Evolutionary conservation across 768 basidiomycete species (phyloP), one percentile per base, ranked within the genome.

Genomic region (Tubosaeta sp.): DNA sequence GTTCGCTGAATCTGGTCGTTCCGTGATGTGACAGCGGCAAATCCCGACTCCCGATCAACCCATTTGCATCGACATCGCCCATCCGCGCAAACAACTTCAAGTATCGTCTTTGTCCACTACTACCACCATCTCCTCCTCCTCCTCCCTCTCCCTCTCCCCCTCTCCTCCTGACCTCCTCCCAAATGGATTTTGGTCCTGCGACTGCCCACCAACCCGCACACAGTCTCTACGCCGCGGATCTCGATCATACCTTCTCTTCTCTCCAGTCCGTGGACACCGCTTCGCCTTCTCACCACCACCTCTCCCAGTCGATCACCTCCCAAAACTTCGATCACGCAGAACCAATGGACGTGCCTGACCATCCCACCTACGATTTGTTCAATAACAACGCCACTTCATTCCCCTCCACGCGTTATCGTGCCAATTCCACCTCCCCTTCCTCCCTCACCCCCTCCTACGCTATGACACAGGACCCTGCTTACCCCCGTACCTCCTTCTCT

Each of bases 401-500:
- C 64, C 68, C 71, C 46, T 77, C 80, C 42, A 74, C 80, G 53
- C 82, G 85, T 60, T 88, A 88, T 71, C 81, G 84, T 54, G 75
- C 83, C 41, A 86, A 85, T 73, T 83, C 83, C 31, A 84, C 85
- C 46, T 86, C 86, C 0, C 82, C 84, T 22, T 83, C 84, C 7
- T 85, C 84, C n/a, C 74, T 85, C 10, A 77, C 73, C n/a, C 79
- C 78, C 42, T 69, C 66, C 55, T 85, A 82, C 64, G 67, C 66
- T 43, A 76, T 85, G 53, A 71, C 74, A 57, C 72, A 77, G 27
- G 84, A 90, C 57, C 49, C 72, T 51, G 66, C 87, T 39, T 88
- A 86, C 66, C 66, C 79, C 4, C 81, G 82, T 53, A 59, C 77
- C 35, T 74, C 80, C 38, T 86, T 86, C 68, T 68, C 71, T 16